A percentile compares a stretch with the other conserved stretches of the same genome.
phyloP scores from a whole-genome alignment of 768 basidiomycete genomes.

The Mycena galopus region DNA sequence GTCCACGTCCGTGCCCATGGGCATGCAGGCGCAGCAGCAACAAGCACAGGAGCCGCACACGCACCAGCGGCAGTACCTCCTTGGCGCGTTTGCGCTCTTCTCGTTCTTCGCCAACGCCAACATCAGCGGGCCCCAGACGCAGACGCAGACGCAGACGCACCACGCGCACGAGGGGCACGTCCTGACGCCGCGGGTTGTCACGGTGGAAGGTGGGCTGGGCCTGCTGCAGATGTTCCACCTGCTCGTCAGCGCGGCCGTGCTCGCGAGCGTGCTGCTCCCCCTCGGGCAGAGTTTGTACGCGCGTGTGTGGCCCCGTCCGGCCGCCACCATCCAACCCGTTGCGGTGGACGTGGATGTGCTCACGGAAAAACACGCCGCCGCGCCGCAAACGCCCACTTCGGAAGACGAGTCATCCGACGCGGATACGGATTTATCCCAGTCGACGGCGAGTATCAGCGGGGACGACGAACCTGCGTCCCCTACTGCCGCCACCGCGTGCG shows the following conservation, averaged over 20 bases:
- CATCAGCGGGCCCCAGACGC: slow-evolving; percentile 57
- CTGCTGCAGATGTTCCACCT: slow-evolving; percentile 77
- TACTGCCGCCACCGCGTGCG: background rate
- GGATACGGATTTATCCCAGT: slow-evolving; percentile 29
- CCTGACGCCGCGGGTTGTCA: slow-evolving; percentile 52
- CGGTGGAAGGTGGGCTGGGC: slow-evolving; percentile 51
- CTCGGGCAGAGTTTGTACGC: slow-evolving; percentile 46
- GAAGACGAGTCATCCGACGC: slow-evolving; percentile 24
- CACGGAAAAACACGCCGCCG: background rate
- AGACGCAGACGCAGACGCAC: slow-evolving; percentile 49
- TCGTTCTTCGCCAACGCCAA: slow-evolving; percentile 88
- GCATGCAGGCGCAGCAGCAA: slow-evolving; percentile 39
- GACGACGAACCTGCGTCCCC: slow-evolving; percentile 17
- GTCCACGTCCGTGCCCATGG: slow-evolving; percentile 37
- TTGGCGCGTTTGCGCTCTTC: slow-evolving; percentile 87
- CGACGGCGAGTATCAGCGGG: slow-evolving; percentile 16
- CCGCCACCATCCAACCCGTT: no score
- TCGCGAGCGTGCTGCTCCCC: slow-evolving; percentile 63
- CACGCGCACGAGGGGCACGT: slow-evolving; percentile 74
- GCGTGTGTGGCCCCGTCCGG: no score
- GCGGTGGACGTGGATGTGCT: no score
- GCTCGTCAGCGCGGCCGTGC: slow-evolving; percentile 71
- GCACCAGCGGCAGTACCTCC: slow-evolving; percentile 72
- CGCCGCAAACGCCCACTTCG: background rate
- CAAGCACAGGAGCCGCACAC: slow-evolving; percentile 37